Percentiles rank a stretch among this genome's conserved stretches.
phyloP scores from a whole-genome alignment of 352 stramenopile genomes.

The Phytophthora pistaciae region DNA sequence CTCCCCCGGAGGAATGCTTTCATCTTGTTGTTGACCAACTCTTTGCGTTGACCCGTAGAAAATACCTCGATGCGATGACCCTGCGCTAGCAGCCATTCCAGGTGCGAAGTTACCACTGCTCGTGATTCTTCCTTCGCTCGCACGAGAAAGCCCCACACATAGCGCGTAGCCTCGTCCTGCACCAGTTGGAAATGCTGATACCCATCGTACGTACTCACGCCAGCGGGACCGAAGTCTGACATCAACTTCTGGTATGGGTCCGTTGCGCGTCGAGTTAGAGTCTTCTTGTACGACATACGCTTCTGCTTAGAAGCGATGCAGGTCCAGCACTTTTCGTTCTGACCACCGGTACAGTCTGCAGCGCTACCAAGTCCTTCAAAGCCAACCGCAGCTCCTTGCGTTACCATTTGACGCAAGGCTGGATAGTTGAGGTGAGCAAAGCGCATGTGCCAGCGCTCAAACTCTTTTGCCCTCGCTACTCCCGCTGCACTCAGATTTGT shows the following conservation, averaged over 20 bases:
- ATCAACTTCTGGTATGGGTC: constrained; percentile 16
- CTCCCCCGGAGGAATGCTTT: constrained; percentile 15
- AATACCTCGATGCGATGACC: constrained; percentile 3
- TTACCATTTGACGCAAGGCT: constrained; percentile 5
- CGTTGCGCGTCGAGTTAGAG: not conserved
- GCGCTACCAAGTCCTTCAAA: not conserved
- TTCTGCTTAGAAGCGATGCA: constrained; percentile 16
- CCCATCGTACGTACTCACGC: constrained; percentile 1
- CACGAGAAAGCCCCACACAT: constrained; percentile 1
- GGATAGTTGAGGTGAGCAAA: constrained; percentile 20
- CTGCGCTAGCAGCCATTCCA: constrained; percentile 8
- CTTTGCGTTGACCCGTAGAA: constrained; percentile 7
- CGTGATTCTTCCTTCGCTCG: constrained; percentile 7
- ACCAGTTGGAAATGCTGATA: constrained; percentile 12
- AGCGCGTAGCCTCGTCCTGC: constrained; percentile 4
- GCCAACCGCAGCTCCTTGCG: not conserved
- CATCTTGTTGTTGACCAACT: constrained; percentile 13
- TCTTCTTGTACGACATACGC: constrained; percentile 14
- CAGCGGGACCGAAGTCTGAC: constrained; percentile 9
- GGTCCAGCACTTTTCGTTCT: constrained; percentile 12
- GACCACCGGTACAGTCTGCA: not conserved
- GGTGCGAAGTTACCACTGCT: not conserved
- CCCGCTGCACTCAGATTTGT: not conserved
- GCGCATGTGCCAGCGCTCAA: constrained; percentile 12
- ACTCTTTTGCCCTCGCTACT: not conserved